These are phyloP conservation scores for Backusella psychrophila DNA, from an alignment of 192 early-diverging fungal genomes.

Conservation along the genomic window DNA sequence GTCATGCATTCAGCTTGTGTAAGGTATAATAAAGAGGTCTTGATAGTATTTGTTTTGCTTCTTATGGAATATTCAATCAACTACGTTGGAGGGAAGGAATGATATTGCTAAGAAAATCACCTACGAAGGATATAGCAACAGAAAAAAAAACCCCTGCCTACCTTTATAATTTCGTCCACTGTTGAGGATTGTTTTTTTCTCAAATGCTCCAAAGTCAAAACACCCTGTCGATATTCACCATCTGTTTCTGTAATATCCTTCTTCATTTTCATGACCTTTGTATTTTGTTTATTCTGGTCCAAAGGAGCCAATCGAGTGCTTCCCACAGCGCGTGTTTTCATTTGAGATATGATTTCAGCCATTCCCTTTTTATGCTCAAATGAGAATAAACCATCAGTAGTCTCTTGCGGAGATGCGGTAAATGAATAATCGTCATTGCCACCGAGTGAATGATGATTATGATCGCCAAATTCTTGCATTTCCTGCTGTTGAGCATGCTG, in stretches of 20 bases:
- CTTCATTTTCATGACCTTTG: constrained; percentile 35
- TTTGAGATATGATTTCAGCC: constrained; percentile 28
- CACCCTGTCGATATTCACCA: constrained; percentile 32
- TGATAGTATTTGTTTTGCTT: constrained; percentile 10
- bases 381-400: background rate
- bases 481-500: constrained; percentile 1
- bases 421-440: background rate
- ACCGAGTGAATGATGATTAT: background rate
- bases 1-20: background rate
- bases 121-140: background rate
- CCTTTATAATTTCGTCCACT: constrained; percentile 11
- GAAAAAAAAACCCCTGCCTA: background rate
- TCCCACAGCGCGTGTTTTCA: constrained; percentile 24
- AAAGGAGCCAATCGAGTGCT: background rate
- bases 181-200: constrained; percentile 21
- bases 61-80: background rate
- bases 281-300: constrained; percentile 32
- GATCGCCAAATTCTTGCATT: background rate
- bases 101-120: background rate
- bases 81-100: background rate
- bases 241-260: constrained; percentile 38
- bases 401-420: constrained; percentile 3
- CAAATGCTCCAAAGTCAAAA: constrained; percentile 17
- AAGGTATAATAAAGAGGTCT: background rate
- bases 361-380: constrained; percentile 22